A percentile compares a stretch with the other conserved stretches of the same genome.
Evolutionary conservation across 305 asterid genomes (phyloP).

Genomic region (Fraxinus albicans): DNA sequence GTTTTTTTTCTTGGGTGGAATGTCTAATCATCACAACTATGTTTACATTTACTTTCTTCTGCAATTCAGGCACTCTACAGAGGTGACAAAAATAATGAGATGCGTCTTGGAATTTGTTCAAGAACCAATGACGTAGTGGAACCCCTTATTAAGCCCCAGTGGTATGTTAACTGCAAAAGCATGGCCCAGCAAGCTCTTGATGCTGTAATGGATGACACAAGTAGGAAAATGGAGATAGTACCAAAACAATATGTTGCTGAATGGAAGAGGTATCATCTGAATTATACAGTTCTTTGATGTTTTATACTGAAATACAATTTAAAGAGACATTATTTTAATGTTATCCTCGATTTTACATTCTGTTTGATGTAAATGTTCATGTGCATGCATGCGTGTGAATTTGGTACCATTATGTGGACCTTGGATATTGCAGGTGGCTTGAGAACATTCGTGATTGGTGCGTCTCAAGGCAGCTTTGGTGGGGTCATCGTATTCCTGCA

Average conservation of each 20-base stretch:
- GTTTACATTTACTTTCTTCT: background rate
- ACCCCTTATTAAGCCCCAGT: conserved; percentile 93
- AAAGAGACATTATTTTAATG: background rate
- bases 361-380: background rate
- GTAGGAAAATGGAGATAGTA: conserved; percentile 64
- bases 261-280: conserved; percentile 53
- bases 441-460: conserved; percentile 98
- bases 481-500: conserved; percentile 97
- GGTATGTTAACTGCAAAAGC: conserved; percentile 67
- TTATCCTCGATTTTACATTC: conserved; percentile 2
- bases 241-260: conserved; percentile 92
- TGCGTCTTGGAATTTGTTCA: conserved; percentile 93
- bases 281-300: conserved; percentile 3
- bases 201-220: conserved; percentile 49
- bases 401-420: conserved; percentile 8
- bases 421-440: conserved; percentile 72
- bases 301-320: background rate
- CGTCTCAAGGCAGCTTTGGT: conserved; percentile 95
- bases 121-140: conserved; percentile 87
- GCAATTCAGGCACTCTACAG: conserved; percentile 50
- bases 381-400: conserved; percentile 2
- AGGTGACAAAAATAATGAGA: conserved; percentile 72
- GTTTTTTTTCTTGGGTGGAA: background rate
- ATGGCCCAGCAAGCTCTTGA: conserved; percentile 72
- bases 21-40: background rate